Evolutionary conservation across 73 alveolate species (phyloP), one percentile per base, ranked within the genome.

Genomic region (Effrenium voratum): DNA sequence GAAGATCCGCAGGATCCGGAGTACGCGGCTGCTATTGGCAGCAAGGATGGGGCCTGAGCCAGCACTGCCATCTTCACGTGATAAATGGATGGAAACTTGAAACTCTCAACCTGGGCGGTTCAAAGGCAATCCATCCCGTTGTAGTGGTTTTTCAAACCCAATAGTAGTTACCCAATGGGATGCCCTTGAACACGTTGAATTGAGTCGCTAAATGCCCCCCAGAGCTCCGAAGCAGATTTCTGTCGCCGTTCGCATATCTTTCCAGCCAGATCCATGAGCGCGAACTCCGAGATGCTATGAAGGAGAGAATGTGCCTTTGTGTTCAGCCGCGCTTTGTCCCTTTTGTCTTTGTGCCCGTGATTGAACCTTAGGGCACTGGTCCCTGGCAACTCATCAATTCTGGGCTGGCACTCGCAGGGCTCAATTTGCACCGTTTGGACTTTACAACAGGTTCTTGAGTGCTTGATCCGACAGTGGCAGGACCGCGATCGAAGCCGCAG

Each of bases 401-500:
- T 19, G 36, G 22, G 73, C 73, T n/a, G 73, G 34, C 30, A n/a
- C 30, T n/a, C 73, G n/a, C 22, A n/a, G n/a, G n/a, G n/a, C n/a
- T n/a, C 79, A 76, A 10, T 41, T 43, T 76, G 32, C 57, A 4
- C 34, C 59, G 12, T 8, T 34, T 40, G 32, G 47, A 13, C 50
- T 36, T 15, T 73, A 19, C 13, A 66, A 66, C 77, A 66, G 79
- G 8, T 12, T 30, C 43, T 26, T 26, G 40, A 32, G 43, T 26
- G 79, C 34, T 5, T n/a, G 24, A 6, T 2, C 34, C 22, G 4
- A 59, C 4, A 19, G 41, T 19, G 91, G 12, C 47, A 81, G 92
- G 92, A 45, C 45, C 72, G 92, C 73, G 92, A 81, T 46, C 44
- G 73, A 46, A 81, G 92, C 47, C 92, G 92, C 30, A 81, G 92